phyloP scores from a whole-genome alignment of 257 asterid species.

The Haberlea rhodopensis region DNA sequence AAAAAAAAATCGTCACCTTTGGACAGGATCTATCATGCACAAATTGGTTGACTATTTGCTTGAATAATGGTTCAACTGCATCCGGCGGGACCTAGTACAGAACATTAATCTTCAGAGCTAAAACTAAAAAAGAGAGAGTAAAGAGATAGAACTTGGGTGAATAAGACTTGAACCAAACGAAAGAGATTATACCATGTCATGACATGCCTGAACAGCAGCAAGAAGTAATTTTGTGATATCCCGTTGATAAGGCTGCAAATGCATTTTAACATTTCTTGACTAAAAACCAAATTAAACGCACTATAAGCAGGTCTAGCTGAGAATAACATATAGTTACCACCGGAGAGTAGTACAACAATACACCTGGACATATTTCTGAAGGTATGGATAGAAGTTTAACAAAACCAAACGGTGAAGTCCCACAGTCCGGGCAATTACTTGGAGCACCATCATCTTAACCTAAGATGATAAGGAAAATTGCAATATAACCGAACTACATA shows the following conservation, averaged over 20 bases:
- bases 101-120: slow-evolving; percentile 16
- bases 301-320: slow-evolving; percentile 23
- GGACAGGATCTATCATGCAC: slow-evolving; percentile 89
- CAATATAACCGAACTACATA: not conserved
- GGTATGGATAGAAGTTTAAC: slow-evolving; percentile 66
- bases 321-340: slow-evolving; percentile 17
- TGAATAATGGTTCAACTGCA: slow-evolving; percentile 89
- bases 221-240: slow-evolving; percentile 81
- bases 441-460: slow-evolving; percentile 87
- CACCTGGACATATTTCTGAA: slow-evolving; percentile 90
- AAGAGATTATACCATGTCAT: slow-evolving; percentile 99
- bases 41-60: slow-evolving; percentile 90
- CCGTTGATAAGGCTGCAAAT: slow-evolving; percentile 77
- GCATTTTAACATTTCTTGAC: not conserved
- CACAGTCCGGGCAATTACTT: slow-evolving; percentile 79
- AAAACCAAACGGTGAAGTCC: slow-evolving; percentile 84
- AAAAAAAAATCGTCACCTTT: slow-evolving; percentile 52
- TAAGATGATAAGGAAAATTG: slow-evolving; percentile 29
- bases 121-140: slow-evolving; percentile 20
- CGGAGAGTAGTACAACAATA: slow-evolving; percentile 21
- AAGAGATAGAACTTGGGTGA: slow-evolving; percentile 8
- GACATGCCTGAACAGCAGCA: slow-evolving; percentile 97
- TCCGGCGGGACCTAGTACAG: slow-evolving; percentile 88
- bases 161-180: slow-evolving; percentile 8
- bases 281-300: not conserved